Percentiles rank a stretch among this genome's conserved stretches.
These are phyloP conservation scores for Nidula microcarpa DNA, from an alignment of 768 basidiomycete species.

Conservation along the genomic window DNA sequence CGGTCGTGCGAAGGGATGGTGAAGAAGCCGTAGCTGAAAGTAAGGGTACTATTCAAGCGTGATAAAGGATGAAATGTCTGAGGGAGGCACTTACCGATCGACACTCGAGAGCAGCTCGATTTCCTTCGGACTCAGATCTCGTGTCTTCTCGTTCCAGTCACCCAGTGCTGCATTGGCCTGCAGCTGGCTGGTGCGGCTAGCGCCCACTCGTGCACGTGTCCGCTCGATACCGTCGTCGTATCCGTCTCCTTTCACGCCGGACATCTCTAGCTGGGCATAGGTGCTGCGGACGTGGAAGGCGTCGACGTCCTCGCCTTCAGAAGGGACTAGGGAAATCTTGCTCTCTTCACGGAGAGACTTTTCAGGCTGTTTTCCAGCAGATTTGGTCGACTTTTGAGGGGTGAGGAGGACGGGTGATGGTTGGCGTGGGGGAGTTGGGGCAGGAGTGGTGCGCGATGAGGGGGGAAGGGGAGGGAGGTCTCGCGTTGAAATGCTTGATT, in stretches of 20 bases:
- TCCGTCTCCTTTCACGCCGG: constrained; percentile 94
- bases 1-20: constrained; percentile 78
- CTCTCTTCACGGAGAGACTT: constrained; percentile 12
- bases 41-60: constrained; percentile 5
- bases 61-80: constrained; percentile 2
- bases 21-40: constrained; percentile 88
- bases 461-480: constrained; percentile 33
- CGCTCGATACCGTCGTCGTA: constrained; percentile 93
- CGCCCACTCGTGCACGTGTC: constrained; percentile 70
- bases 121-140: constrained; percentile 72
- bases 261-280: constrained; percentile 84
- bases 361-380: constrained; percentile 9
- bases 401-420: constrained; percentile 19
- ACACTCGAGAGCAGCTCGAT: constrained; percentile 66
- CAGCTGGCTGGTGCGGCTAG: constrained; percentile 54
- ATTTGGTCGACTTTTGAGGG: constrained; percentile 20
- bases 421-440: constrained; percentile 18
- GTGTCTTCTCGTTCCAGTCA: constrained; percentile 56
- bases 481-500: constrained; percentile 15
- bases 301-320: constrained; percentile 79
- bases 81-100: constrained; percentile 68
- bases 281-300: constrained; percentile 81
- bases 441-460: constrained; percentile 25
- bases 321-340: constrained; percentile 56
- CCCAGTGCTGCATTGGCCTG: constrained; percentile 53